phyloP scores from a whole-genome alignment of 2,329 filamentous ascomycete genomes.

The Venturia pyrina region DNA sequence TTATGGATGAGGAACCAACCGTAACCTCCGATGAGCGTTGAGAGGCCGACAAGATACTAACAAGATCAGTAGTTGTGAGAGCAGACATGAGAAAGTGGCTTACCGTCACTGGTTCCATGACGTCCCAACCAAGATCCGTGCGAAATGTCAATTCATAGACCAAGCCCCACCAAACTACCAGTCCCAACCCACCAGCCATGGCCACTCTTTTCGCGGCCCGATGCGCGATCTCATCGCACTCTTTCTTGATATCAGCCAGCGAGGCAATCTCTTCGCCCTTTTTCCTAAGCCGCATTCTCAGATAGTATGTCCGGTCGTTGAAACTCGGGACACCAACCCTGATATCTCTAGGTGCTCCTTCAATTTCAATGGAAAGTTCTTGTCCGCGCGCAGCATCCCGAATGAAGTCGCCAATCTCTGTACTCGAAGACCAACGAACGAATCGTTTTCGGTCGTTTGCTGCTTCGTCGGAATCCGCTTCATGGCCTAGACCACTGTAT shows the following conservation, averaged over 20 bases:
- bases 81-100: not conserved
- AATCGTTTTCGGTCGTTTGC: conserved; percentile 46
- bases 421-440: conserved; percentile 79
- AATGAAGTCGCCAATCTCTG: conserved; percentile 90
- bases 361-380: conserved; percentile 76
- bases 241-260: conserved; percentile 64
- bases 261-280: conserved; percentile 58
- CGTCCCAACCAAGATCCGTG: conserved; percentile 78
- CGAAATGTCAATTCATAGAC: conserved; percentile 61
- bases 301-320: conserved; percentile 80
- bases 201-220: conserved; percentile 69
- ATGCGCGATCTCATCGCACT: conserved; percentile 72
- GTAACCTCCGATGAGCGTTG: conserved; percentile 80
- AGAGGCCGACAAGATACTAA: conserved; percentile 69
- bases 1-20: conserved; percentile 93
- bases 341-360: conserved; percentile 59
- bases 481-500: conserved; percentile 60
- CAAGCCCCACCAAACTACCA: conserved; percentile 70
- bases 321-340: conserved; percentile 77
- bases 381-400: conserved; percentile 75
- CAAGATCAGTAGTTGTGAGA: not conserved
- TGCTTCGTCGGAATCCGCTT: conserved; percentile 29
- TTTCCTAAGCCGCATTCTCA: conserved; percentile 65
- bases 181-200: conserved; percentile 63
- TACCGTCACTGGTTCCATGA: conserved; percentile 73